Base-by-base conservation (phyloP, 345 rosid species). In the Eucalyptus erythrocorys region DNA sequence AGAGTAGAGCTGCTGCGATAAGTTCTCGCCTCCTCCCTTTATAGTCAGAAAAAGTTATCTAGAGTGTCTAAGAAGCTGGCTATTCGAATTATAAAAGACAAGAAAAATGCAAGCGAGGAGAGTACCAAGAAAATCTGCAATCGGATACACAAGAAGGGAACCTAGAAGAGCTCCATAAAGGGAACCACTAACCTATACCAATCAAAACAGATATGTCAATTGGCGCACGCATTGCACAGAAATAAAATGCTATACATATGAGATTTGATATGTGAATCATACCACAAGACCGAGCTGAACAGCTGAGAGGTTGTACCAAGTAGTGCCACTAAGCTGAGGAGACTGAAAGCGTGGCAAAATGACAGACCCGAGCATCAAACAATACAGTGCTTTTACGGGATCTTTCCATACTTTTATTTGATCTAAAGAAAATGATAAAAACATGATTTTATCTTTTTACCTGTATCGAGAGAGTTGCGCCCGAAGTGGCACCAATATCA, bases 401-500 rank as follows among this genome's bases (percentile, higher is more conserved):
- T 86, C 55, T 86, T 49, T 4, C 40, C 87, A 51, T 51, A 86
- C 64, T 19, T 13, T 32, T 3, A 50, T 50, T 50, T 68, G 80
- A 49, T 45, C 79, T 32, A 47, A 57, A 32, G 47, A 86, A 82
- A n/a, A 88, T 57, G 27, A 40, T 76, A 76, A 37, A 40, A 40
- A 40, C 27, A 76, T 76, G 47, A 21, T 40, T 21, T 11, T 47
- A n/a, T 86, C 49, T 53, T 37, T 66, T 88, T 9, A 95, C 98
- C 99, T 98, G 98, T 91, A 96, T 90, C 26, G 98, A 96, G 92
- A 98, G 85, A 48, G 99, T 87, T 87, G 99, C 99, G 85, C 99
- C 99, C 19, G 98, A 96, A 53, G 98, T 98, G 71, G 99, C 99
- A 86, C 99, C 99, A 90, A 97, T 97, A 92, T 97, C 99, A 91